Evolutionary conservation across 176 grass and related monocot species (phyloP), one percentile per base, ranked within the genome.

Genomic region (Cenchrus purpureus): DNA sequence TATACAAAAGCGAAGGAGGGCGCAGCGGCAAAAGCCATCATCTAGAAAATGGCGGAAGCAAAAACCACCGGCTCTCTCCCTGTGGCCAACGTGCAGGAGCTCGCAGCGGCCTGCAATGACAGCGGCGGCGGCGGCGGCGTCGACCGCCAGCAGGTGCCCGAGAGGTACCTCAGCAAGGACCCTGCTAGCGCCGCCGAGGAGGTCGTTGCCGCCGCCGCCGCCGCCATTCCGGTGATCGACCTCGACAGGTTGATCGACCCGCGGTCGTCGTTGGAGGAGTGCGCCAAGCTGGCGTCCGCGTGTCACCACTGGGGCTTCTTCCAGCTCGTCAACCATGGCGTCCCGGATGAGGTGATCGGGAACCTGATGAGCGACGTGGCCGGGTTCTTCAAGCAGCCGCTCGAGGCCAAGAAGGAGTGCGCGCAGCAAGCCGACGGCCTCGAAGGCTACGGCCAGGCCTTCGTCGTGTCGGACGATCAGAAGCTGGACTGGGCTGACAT

Each of bases 401-500:
- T 82, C 6, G 77, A 92, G 16, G 77, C 31, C 12, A 88, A 85
- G 71, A 78, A 83, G 60, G 68, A 51, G 5, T 63, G 53, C 7
- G 34, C 78, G 0, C 73, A 88, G 31, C 43, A 8, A 14, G 42
- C 82, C 0, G 51, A 22, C 19, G 57, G 56, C 25, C 8, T 83
- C 0, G 73, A 91, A 76, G 90, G 87, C 14, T 92, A 86, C 7
- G 90, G 87, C 10, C 90, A 86, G 73, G 58, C 60, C 1, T 92
- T 86, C 29, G 79, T 92, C 0, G 68, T 70, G 7, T 89, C 87
- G 0, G 76, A 92, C 0, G 87, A 89, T 0, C 90, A 86, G 69
- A 92, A 83, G 42, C 52, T 92, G 70, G 90, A 89, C 20, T 92
- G 90, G 90, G 83, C 12, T 2, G 90, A 89, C 79, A 65, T 83